Conservation (phyloP, 306 rosid genomes). For the Citrullus colocynthis region DNA sequence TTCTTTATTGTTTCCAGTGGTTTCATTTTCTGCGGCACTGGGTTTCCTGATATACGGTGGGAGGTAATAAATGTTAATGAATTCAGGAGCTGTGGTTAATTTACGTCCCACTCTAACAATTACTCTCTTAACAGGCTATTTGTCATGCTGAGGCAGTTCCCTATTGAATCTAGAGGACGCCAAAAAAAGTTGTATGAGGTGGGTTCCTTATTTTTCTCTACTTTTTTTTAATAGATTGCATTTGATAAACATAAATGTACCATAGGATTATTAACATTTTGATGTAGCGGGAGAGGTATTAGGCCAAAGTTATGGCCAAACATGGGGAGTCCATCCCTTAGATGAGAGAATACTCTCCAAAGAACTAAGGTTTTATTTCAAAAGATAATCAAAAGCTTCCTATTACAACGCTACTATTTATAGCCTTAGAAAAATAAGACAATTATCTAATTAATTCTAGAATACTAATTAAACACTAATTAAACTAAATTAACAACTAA, state of each 20-base stretch:
- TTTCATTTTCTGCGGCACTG: conserved; percentile 52
- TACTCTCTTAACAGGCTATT: conserved; percentile 33
- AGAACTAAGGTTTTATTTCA: too few species aligned
- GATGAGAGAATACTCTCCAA: too few species aligned
- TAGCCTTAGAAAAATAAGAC: too few species aligned
- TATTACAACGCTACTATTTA: too few species aligned
- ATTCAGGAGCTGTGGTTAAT: background rate
- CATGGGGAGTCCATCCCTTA: too few species aligned
- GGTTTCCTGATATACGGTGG: conserved; percentile 78
- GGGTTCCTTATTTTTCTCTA: background rate
- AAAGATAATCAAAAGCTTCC: too few species aligned
- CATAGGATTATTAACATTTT: background rate
- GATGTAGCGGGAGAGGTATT: too few species aligned
- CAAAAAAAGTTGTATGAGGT: conserved; percentile 72
- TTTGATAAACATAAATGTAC: background rate
- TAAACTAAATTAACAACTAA: too few species aligned
- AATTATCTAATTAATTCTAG: too few species aligned
- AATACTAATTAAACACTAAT: too few species aligned
- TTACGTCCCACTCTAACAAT: background rate
- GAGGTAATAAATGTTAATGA: conserved; percentile 32
- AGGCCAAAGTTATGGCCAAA: too few species aligned
- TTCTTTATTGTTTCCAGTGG: conserved; percentile 32
- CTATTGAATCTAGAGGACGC: conserved; percentile 75
- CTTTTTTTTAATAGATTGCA: background rate
- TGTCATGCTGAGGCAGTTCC: conserved; percentile 58